Evolutionary conservation across 2,329 filamentous ascomycete genomes (phyloP).

Genomic region (Fusarium sp.): DNA sequence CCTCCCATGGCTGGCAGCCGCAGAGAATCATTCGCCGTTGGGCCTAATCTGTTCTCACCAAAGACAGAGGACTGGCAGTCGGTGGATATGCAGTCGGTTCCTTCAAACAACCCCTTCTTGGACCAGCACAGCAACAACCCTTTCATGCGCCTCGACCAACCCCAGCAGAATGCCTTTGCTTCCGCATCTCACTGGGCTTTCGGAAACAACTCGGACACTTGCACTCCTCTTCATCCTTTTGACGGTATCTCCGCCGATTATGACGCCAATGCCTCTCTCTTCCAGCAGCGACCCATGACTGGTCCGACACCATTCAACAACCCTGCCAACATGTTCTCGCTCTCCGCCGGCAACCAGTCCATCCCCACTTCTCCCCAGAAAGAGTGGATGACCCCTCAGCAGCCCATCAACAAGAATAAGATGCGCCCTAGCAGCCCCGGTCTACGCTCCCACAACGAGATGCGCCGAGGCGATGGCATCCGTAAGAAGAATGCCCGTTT

Average conservation of each 20-base stretch:
- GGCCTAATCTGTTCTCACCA: constrained; percentile 67
- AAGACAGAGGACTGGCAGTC: constrained; percentile 72
- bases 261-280: constrained; percentile 62
- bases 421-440: constrained; percentile 74
- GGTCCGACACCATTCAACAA: constrained; percentile 65
- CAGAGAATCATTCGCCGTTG: constrained; percentile 69
- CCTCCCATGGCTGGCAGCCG: constrained; percentile 69
- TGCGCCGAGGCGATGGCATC: constrained; percentile 84
- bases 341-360: constrained; percentile 58
- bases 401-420: constrained; percentile 62
- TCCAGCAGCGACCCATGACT: constrained; percentile 63
- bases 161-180: constrained; percentile 55
- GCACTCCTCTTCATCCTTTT: constrained; percentile 77
- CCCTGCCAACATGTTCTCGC: constrained; percentile 63
- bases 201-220: constrained; percentile 63
- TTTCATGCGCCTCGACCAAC: constrained; percentile 71
- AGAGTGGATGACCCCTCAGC: constrained; percentile 63
- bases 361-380: constrained; percentile 66
- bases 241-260: constrained; percentile 64
- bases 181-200: constrained; percentile 61
- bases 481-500: constrained; percentile 99
- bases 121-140: constrained; percentile 68
- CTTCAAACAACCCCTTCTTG: constrained; percentile 71
- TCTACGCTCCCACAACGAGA: constrained; percentile 78
- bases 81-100: constrained; percentile 70